Percentiles rank a stretch among this genome's conserved stretches.
Evolutionary conservation across 2,329 filamentous ascomycete genomes (phyloP).

Genomic region (Aureobasidium melanogenum): DNA sequence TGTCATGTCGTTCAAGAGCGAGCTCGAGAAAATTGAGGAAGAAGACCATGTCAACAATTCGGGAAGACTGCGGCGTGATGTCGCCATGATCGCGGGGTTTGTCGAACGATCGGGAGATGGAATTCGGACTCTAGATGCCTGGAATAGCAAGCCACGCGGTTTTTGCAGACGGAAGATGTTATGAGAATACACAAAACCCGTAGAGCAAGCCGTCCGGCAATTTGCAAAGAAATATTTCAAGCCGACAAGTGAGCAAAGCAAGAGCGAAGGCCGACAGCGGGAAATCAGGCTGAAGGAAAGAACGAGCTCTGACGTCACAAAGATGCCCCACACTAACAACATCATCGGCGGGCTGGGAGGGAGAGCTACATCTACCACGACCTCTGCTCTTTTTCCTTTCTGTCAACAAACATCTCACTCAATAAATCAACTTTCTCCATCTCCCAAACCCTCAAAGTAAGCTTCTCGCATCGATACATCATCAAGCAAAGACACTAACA

Average conservation of each 20-base stretch:
- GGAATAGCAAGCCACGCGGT: background rate
- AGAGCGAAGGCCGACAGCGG: background rate
- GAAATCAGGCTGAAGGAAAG: conserved; percentile 11
- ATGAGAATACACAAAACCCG: background rate
- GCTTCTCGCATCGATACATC: background rate
- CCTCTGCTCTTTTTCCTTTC: conserved; percentile 5
- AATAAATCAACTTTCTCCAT: background rate
- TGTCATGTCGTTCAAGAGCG: background rate
- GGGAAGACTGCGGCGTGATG: conserved; percentile 1
- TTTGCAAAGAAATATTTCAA: background rate
- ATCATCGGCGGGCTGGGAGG: conserved; percentile 1
- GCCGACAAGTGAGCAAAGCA: background rate
- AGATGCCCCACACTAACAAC: conserved; percentile 4
- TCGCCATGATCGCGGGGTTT: background rate
- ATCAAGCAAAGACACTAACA: background rate
- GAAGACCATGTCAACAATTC: background rate
- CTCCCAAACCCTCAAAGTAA: background rate
- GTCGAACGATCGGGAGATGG: background rate
- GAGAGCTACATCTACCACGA: background rate
- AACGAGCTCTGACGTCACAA: conserved; percentile 3
- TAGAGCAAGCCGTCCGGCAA: background rate
- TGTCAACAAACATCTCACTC: conserved; percentile 9
- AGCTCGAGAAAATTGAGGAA: background rate
- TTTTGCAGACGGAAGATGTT: background rate
- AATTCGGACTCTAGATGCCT: background rate